A percentile compares a stretch with the other conserved stretches of the same genome.
These are phyloP conservation scores for Mycena olivaceomarginata DNA, from an alignment of 768 basidiomycete genomes.

Conservation along the genomic window DNA sequence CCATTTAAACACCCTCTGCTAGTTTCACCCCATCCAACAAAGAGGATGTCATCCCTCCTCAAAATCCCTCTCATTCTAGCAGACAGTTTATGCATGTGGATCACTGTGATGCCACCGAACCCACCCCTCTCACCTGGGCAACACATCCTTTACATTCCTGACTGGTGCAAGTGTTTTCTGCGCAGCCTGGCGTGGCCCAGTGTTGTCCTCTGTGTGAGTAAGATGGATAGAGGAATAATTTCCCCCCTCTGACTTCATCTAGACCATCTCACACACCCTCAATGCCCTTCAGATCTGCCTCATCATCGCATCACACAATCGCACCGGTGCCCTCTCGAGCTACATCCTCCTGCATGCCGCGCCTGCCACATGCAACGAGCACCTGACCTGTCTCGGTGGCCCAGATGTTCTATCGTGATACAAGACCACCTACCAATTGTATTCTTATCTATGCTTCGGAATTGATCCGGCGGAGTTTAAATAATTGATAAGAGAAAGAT, in stretches of 20 bases:
- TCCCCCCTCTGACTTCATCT: background rate
- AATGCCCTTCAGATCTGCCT: conserved; percentile 53
- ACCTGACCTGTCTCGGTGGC: too few species aligned
- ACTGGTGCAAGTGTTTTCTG: conserved; percentile 58
- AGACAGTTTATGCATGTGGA: conserved; percentile 59
- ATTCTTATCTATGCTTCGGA: too few species aligned
- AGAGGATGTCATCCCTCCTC: conserved; percentile 43
- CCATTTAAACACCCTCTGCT: background rate
- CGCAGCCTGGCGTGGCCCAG: conserved; percentile 53
- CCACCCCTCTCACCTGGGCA: conserved; percentile 46
- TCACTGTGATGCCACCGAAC: conserved; percentile 61
- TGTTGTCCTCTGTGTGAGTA: conserved; percentile 52
- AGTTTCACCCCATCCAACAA: background rate
- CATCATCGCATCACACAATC: conserved; percentile 50
- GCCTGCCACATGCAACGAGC: conserved; percentile 37
- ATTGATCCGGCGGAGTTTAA: too few species aligned
- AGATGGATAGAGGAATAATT: background rate
- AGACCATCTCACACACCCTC: conserved; percentile 54
- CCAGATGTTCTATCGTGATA: too few species aligned
- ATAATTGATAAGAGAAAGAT: too few species aligned
- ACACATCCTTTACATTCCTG: conserved; percentile 50
- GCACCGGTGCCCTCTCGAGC: conserved; percentile 42
- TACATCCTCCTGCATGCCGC: conserved; percentile 44
- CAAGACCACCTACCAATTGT: too few species aligned
- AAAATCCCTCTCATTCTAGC: conserved; percentile 60